Base-by-base conservation (phyloP, 768 basidiomycete species). In the Leucosporidium scottii region DNA sequence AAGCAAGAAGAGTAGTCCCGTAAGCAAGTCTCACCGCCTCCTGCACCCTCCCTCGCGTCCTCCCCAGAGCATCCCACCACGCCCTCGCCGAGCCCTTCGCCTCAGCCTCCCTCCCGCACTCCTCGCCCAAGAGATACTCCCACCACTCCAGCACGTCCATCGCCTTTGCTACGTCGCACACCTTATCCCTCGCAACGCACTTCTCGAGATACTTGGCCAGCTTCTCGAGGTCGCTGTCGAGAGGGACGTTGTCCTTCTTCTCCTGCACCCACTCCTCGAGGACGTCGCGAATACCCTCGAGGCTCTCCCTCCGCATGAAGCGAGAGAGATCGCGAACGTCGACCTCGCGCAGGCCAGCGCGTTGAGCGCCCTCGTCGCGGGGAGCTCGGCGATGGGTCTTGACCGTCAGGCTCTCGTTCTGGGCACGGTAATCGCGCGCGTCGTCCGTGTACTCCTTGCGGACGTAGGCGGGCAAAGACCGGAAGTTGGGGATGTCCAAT, bases 121-220 rank as follows among this genome's bases (percentile, higher is more conserved):
- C 39, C 39, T 44, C 39, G 39, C 39, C 13, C 39, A 91, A 76
- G 31, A 93, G 75, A 39, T 87, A 81, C 70, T 85, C 77, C 92
- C 91, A 93, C 89, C 88, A 93, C 74, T 84, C 86, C 81, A 90
- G 81, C 23, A 90, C 83, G 28, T 83, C 83, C 18, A 88, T 78
- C 62, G 85, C 87, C 68, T 84, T 84, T 78, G 87, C 87, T 50
- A 91, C 78, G 75, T 89, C 87, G 9, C 83, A 79, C 55, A 83
- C 84, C 60, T 77, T 75, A 25, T 75, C 74, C n/a, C 82, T 80
- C 74, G 87, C 85, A 47, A 88, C 84, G 65, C 84, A 85, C 70
- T 84, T 84, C 59, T 87, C 80, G 57, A 94, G 79, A 75, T 85
- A 94, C 65, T 84, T 86, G 23, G 83, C 81, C 63, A 97, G 86